Evolutionary conservation across 108 stramenopile species (phyloP).

Genomic region (Pseudonitzschia multistriata): DNA sequence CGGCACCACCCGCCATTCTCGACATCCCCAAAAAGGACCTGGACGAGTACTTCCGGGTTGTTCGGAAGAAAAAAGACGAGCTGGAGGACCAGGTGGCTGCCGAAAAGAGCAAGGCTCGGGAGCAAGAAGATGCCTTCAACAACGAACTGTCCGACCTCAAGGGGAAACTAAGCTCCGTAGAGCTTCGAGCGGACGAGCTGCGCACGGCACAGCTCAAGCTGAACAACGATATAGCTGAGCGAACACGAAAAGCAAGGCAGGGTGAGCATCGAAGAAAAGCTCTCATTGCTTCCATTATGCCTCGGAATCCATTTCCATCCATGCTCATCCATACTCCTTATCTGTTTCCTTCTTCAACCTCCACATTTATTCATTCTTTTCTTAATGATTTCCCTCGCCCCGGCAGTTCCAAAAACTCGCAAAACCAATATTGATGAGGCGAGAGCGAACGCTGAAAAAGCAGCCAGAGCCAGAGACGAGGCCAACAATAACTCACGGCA

Average conservation of each 20-base stretch:
- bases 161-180: constrained; percentile 51
- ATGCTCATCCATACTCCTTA: not conserved
- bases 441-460: constrained; percentile 13
- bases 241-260: not conserved
- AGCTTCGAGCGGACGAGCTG: constrained; percentile 22
- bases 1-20: constrained; percentile 9
- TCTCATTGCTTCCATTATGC: too few relatives aligned
- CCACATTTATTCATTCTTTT: not conserved
- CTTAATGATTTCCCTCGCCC: not conserved
- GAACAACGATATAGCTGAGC: constrained; percentile 17
- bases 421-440: constrained; percentile 35
- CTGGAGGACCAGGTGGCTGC: constrained; percentile 36
- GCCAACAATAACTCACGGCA: constrained; percentile 56
- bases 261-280: not conserved
- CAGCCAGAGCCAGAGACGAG: constrained; percentile 42
- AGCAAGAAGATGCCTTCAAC: constrained; percentile 55
- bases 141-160: constrained; percentile 60
- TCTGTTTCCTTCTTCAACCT: not conserved
- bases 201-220: constrained; percentile 11
- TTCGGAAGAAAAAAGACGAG: constrained; percentile 43
- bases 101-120: constrained; percentile 36
- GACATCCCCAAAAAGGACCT: constrained; percentile 65
- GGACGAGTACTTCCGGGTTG: constrained; percentile 52
- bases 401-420: constrained; percentile 15
- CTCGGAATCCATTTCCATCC: too few relatives aligned